Percentiles rank a stretch among this genome's conserved stretches.
Conservation (phyloP, 208 protist species). For the Trypanosoma cruzi region DNA sequence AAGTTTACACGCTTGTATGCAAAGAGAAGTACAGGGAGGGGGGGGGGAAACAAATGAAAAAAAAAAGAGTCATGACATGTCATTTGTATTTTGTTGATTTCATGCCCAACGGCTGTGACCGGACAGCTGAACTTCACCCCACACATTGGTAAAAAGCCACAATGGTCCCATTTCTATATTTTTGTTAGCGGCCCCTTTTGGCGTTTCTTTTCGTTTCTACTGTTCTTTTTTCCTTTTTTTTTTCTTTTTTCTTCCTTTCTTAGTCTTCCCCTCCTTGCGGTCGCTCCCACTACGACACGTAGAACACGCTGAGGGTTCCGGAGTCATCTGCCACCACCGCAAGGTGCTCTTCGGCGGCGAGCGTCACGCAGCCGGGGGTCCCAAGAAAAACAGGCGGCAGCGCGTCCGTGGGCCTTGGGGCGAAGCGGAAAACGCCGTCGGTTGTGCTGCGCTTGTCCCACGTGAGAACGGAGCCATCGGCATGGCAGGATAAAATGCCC, state of each 20-base stretch:
- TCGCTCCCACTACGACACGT: slow-evolving; percentile 12
- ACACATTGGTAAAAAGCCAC: neutral
- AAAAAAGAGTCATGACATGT: too few species aligned
- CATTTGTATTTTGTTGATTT: too few species aligned
- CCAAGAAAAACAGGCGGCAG: slow-evolving; percentile 29
- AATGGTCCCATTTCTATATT: too few species aligned
- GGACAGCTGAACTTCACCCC: too few species aligned
- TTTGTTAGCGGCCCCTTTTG: too few species aligned
- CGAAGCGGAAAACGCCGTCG: slow-evolving; percentile 27
- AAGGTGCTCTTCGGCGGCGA: slow-evolving; percentile 56
- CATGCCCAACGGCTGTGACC: too few species aligned
- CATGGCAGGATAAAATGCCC: slow-evolving; percentile 54
- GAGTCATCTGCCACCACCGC: slow-evolving; percentile 47
- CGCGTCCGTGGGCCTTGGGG: neutral
- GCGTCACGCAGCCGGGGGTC: slow-evolving; percentile 39
- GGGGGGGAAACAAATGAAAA: slow-evolving; percentile 8
- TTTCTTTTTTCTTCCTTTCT: neutral
- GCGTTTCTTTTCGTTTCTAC: too few species aligned
- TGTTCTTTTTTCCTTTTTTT: neutral
- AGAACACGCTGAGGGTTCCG: slow-evolving; percentile 35
- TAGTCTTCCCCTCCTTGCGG: neutral
- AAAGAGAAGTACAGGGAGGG: neutral
- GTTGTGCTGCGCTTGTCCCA: slow-evolving; percentile 37
- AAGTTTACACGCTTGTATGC: too few species aligned
- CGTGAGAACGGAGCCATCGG: slow-evolving; percentile 49